Evolutionary conservation across 768 basidiomycete genomes (phyloP).

Genomic region (Mrakia blollopis): DNA sequence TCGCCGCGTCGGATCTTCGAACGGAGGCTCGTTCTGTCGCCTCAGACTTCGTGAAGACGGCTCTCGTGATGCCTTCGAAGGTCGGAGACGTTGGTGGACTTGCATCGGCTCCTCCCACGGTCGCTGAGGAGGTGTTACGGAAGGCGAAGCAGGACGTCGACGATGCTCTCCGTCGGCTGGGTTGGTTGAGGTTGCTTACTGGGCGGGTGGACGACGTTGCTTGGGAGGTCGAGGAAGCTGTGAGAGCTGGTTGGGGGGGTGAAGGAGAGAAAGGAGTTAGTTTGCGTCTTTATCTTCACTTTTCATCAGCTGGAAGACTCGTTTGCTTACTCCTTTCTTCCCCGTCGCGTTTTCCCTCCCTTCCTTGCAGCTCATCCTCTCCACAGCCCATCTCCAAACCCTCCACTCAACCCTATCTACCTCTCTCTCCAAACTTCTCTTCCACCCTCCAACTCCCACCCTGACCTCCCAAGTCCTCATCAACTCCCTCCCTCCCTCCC

Average conservation of each 20-base stretch:
- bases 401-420: background rate
- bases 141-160: background rate
- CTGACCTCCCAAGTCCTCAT: conserved; percentile 8
- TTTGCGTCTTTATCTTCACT: background rate
- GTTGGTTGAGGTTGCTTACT: background rate
- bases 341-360: background rate
- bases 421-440: background rate
- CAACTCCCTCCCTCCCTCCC: conserved; percentile 16
- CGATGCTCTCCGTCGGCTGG: background rate
- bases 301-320: background rate
- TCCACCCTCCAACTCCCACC: background rate
- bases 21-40: background rate
- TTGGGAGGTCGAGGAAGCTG: background rate
- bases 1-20: conserved; percentile 1
- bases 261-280: conserved; percentile 20
- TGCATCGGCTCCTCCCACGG: background rate
- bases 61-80: conserved; percentile 4
- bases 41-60: background rate
- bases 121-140: background rate
- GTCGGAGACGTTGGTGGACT: conserved; percentile 8
- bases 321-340: no score
- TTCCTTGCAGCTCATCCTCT: conserved; percentile 11
- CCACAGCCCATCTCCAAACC: background rate
- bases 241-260: conserved; percentile 18
- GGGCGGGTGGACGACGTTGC: conserved; percentile 13